Evolutionary conservation across 2,329 filamentous ascomycete genomes (phyloP), one percentile per base, ranked within the genome.

Genomic region (Talaromyces rugulosus): DNA sequence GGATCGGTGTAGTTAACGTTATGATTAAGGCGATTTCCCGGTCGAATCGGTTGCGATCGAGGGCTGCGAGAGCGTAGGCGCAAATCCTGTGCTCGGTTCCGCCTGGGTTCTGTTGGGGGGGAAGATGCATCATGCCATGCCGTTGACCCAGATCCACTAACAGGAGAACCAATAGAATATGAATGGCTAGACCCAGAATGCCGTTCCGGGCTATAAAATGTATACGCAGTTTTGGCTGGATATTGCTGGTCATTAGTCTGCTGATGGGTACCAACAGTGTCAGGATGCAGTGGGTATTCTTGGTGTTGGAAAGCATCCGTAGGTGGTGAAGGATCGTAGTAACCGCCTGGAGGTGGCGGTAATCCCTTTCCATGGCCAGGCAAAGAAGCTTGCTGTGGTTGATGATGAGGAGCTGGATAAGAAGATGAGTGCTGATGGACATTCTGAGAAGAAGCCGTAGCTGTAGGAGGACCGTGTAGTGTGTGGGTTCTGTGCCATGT

Each of bases 51-150:
- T 8, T 69, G 67, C 9, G 69, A 60, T 28, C 66, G 70, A 6
- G 75, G 75, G 58, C 72, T 75, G 31, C 75, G 72, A 18, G 74
- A 76, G 28, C 74, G 72, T 58, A 75, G 66, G 56, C 75, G 72
- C 5, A 77, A 66, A 31, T 75, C 67, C 53, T 71, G 65, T 6
- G 74, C 69, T 63, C 75, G 73, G 7, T 62, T 65, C 36, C 68
- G 68, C 28, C 66, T 66, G 42, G 67, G 47, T 44, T 64, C 63
- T 12, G 34, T 56, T 23, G 62, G 63, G 40, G 60, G 60, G 47
- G 54, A 55, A 14, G 59, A 60, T 28, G 62, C 40, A 34, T 47
- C 11, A 18, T 33, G 40, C 59, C 50, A 53, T 62, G 34, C 56
- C 54, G 36, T 52, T 44, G 63, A 60, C 50, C 60, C 65, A 23